These are phyloP conservation scores for Rubia peregrina DNA, from an alignment of 305 asterid genomes.

Conservation along the genomic window DNA sequence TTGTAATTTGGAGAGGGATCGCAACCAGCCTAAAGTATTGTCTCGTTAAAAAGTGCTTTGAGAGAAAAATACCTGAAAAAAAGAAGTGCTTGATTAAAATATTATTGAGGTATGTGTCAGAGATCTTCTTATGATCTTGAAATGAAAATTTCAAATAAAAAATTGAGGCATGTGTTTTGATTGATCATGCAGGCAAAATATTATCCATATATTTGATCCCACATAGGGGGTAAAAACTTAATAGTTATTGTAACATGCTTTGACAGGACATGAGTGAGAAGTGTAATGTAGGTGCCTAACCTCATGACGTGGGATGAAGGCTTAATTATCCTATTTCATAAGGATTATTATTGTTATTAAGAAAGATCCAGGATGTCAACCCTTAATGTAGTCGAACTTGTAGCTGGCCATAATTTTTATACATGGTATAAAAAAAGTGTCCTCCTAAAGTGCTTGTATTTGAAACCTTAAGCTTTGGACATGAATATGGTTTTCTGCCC, in stretches of 20 bases:
- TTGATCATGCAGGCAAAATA: too few relatives aligned
- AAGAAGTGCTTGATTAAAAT: background rate
- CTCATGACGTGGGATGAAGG: background rate
- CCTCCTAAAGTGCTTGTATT: background rate
- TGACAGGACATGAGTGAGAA: background rate
- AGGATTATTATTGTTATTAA: background rate
- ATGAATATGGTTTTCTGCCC: background rate
- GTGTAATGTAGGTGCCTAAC: background rate
- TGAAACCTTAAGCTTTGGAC: background rate
- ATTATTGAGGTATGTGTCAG: background rate
- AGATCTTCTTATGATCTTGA: background rate
- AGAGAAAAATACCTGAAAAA: background rate
- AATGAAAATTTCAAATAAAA: too few relatives aligned
- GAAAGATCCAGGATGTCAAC: slow-evolving; percentile 1
- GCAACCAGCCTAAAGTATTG: background rate
- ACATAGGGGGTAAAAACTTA: background rate
- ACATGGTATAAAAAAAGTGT: background rate
- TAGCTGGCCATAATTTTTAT: background rate
- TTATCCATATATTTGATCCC: background rate
- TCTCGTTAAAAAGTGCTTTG: background rate
- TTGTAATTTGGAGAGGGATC: background rate
- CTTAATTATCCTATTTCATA: background rate
- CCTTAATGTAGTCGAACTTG: background rate
- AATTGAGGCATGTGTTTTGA: background rate
- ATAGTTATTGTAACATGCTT: background rate